Base-by-base conservation (phyloP, 2,329 filamentous ascomycete genomes). In the Leptographium procerum region DNA sequence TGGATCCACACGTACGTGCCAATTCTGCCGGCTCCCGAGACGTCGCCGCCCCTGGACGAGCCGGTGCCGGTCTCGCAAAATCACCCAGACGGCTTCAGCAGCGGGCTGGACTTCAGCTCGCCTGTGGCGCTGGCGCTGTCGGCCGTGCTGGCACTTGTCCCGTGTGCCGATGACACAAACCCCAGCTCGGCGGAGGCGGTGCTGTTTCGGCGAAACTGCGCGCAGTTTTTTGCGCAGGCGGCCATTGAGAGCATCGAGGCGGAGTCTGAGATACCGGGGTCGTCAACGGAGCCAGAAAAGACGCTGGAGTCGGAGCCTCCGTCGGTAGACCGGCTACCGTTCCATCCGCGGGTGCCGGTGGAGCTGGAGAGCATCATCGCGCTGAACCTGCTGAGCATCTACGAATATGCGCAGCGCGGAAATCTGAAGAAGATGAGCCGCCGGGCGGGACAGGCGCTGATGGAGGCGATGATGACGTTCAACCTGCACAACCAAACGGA, bases 351-450 rank as follows among this genome's bases (percentile, higher is more conserved):
- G 3, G 69, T 76, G 6, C 76, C 76, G 3, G 59, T 74, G 1
- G 74, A 78, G 60, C 66, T 77, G 5, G 77, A 80, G 63, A 71
- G 70, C 64, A 72, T 79, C 43, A 68, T 80, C 33, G 75, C 77
- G 3, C 67, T 79, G 36, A 68, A 77, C 54, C 63, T 80, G 14
- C 66, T 80, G 2, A 77, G 75, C 62, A 71, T 77, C 6, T 80
- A 80, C 63, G 77, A 80, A 65, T 80, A 80, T 65, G 73, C 75
- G 1, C 77, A 80, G 60, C 70, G 77, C 7, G 77, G 77, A 1
- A 80, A 80, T 62, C 66, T 80, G 61, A 75, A 75, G 61, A 79
- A 79, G 65, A 78, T 79, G 76, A 70, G 73, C 57, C 73, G 70
- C 58, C 70, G 77, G 56, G 73, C 76, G 1, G 75, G 75, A 0